Evolutionary conservation across 768 basidiomycete species (phyloP).

Genomic region (Leccinum variicolor): DNA sequence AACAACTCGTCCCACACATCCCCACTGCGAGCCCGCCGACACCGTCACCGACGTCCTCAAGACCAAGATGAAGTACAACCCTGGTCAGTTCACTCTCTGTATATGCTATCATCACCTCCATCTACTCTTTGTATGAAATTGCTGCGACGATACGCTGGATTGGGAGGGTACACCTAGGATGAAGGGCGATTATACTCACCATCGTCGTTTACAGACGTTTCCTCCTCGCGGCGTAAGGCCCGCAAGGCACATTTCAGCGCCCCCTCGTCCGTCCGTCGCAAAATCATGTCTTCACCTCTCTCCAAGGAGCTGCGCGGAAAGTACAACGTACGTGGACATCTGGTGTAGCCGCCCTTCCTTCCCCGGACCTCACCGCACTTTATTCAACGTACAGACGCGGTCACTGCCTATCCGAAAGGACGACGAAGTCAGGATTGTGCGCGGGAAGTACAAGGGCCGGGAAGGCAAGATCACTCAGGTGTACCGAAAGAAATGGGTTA

Average conservation of each 20-base stretch:
- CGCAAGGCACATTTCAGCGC: constrained; percentile 98
- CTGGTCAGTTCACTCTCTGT: constrained; percentile 55
- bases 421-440: constrained; percentile 95
- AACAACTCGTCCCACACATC: constrained; percentile 25
- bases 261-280: constrained; percentile 91
- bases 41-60: constrained; percentile 60
- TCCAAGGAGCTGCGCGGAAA: constrained; percentile 93
- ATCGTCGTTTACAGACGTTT: constrained; percentile 57
- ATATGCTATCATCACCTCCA: constrained; percentile 16
- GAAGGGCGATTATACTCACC: constrained; percentile 35
- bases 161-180: constrained; percentile 40
- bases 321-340: constrained; percentile 67
- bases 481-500: constrained; percentile 98
- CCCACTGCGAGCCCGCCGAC: constrained; percentile 32
- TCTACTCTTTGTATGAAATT: constrained; percentile 23
- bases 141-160: constrained; percentile 51
- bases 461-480: constrained; percentile 98
- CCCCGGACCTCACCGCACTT: not conserved
- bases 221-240: constrained; percentile 94
- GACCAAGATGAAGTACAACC: constrained; percentile 78
- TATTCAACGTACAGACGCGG: constrained; percentile 54
- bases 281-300: constrained; percentile 96
- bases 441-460: constrained; percentile 97
- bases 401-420: constrained; percentile 96
- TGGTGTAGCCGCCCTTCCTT: not conserved